These are phyloP conservation scores for Fraxinus angustifolia DNA, from an alignment of 305 asterid genomes.

Conservation along the genomic window DNA sequence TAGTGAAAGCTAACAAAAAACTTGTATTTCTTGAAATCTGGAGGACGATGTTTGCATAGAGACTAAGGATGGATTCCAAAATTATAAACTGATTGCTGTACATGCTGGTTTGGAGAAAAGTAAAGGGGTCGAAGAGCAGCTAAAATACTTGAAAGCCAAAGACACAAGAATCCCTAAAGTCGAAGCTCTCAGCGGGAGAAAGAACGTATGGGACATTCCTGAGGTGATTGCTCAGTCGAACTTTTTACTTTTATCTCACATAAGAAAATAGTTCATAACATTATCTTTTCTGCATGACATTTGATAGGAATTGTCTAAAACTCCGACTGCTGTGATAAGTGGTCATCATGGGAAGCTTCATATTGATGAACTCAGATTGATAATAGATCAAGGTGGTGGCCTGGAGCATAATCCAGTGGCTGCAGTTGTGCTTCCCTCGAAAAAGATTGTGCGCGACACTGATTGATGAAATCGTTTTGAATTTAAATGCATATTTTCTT, in stretches of 20 bases:
- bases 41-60: slow-evolving; percentile 70
- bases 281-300: not conserved
- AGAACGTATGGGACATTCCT: slow-evolving; percentile 79
- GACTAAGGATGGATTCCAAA: slow-evolving; percentile 51
- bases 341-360: slow-evolving; percentile 85
- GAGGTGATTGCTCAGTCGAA: slow-evolving; percentile 38
- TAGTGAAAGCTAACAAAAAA: not conserved
- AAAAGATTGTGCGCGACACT: slow-evolving; percentile 63
- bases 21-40: slow-evolving; percentile 10
- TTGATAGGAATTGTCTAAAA: slow-evolving; percentile 53
- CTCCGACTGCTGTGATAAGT: slow-evolving; percentile 59
- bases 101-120: slow-evolving; percentile 82
- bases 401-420: slow-evolving; percentile 61
- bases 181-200: slow-evolving; percentile 70
- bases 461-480: slow-evolving; percentile 21
- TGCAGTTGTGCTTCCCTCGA: slow-evolving; percentile 70
- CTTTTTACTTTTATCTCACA: not conserved
- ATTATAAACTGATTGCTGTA: slow-evolving; percentile 67
- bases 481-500: not conserved
- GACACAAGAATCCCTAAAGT: slow-evolving; percentile 80
- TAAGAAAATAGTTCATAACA: not conserved
- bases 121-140: slow-evolving; percentile 53
- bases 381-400: slow-evolving; percentile 83
- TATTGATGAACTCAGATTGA: slow-evolving; percentile 59
- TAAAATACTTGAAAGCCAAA: slow-evolving; percentile 57